Evolutionary conservation across 2,329 filamentous ascomycete species (phyloP).

Genomic region (Fusarium poae): DNA sequence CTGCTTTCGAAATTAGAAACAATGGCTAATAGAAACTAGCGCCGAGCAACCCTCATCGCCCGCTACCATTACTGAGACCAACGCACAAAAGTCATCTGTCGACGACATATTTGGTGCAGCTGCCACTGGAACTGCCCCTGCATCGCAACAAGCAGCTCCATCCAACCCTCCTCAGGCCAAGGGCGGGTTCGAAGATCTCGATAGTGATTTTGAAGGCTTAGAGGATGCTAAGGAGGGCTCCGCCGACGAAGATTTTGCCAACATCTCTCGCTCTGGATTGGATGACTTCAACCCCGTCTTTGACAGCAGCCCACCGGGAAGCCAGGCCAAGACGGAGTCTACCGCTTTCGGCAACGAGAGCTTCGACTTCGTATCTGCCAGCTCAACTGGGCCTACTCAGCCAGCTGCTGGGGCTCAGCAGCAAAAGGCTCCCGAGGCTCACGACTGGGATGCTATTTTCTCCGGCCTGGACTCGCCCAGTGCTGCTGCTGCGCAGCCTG

Average conservation of each 20-base stretch:
- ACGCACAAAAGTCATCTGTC: slow-evolving; percentile 51
- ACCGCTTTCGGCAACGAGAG: slow-evolving; percentile 67
- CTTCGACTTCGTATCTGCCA: slow-evolving; percentile 68
- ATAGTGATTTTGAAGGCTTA: slow-evolving; percentile 84
- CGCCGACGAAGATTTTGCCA: slow-evolving; percentile 83
- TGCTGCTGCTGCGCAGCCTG: slow-evolving; percentile 48
- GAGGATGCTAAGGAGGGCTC: slow-evolving; percentile 86
- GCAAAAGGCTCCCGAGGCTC: slow-evolving; percentile 62
- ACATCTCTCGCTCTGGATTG: slow-evolving; percentile 75
- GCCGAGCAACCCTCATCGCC: slow-evolving; percentile 52
- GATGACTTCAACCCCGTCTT: slow-evolving; percentile 88
- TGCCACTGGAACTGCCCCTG: slow-evolving; percentile 44
- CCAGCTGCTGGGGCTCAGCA: slow-evolving; percentile 57
- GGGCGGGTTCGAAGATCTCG: slow-evolving; percentile 78
- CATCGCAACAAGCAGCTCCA: slow-evolving; percentile 51
- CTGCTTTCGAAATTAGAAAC: not conserved
- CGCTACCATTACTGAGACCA: slow-evolving; percentile 48
- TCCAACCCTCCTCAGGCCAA: slow-evolving; percentile 56
- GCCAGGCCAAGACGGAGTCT: slow-evolving; percentile 67
- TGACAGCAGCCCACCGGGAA: slow-evolving; percentile 74
- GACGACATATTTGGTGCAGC: slow-evolving; percentile 61
- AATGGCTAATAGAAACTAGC: slow-evolving; percentile 39
- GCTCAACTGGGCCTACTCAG: slow-evolving; percentile 50
- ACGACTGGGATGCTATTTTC: slow-evolving; percentile 98
- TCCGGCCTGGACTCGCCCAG: slow-evolving; percentile 76